These are phyloP conservation scores for Diospyros kaki DNA, from an alignment of 148 eudicot genomes.

Conservation along the genomic window DNA sequence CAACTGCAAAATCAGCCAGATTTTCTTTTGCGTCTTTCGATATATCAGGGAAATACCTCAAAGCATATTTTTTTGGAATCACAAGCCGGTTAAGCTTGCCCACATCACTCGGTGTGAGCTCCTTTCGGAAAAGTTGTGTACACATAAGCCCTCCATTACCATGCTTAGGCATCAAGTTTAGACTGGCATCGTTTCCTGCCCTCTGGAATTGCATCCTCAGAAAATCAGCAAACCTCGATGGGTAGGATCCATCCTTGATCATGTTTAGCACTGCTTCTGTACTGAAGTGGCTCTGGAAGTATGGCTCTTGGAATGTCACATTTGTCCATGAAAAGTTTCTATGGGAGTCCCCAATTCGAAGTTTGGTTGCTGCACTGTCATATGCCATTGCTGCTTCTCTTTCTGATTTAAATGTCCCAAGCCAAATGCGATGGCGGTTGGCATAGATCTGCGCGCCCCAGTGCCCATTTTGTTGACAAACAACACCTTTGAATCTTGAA, in stretches of 20 bases:
- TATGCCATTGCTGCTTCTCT: constrained; percentile 41
- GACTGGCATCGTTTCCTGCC: not conserved
- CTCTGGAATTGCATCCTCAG: not conserved
- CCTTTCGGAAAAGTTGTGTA: constrained; percentile 35
- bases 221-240: constrained; percentile 32
- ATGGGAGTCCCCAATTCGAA: constrained; percentile 17
- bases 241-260: constrained; percentile 52
- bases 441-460: constrained; percentile 59
- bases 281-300: constrained; percentile 25
- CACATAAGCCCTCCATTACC: constrained; percentile 5
- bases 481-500: constrained; percentile 33
- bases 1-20: not conserved
- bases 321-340: constrained; percentile 28
- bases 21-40: not conserved
- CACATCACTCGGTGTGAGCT: constrained; percentile 49
- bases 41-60: constrained; percentile 22
- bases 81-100: constrained; percentile 51
- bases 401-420: constrained; percentile 55
- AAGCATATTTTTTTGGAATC: constrained; percentile 46
- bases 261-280: constrained; percentile 27
- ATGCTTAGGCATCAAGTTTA: not conserved
- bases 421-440: constrained; percentile 38
- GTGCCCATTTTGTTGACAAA: constrained; percentile 41
- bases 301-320: constrained; percentile 19
- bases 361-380: constrained; percentile 45